Evolutionary conservation across 2,329 filamentous ascomycete genomes (phyloP), one percentile per base, ranked within the genome.

Genomic region (Coniochaeta ligniaria): DNA sequence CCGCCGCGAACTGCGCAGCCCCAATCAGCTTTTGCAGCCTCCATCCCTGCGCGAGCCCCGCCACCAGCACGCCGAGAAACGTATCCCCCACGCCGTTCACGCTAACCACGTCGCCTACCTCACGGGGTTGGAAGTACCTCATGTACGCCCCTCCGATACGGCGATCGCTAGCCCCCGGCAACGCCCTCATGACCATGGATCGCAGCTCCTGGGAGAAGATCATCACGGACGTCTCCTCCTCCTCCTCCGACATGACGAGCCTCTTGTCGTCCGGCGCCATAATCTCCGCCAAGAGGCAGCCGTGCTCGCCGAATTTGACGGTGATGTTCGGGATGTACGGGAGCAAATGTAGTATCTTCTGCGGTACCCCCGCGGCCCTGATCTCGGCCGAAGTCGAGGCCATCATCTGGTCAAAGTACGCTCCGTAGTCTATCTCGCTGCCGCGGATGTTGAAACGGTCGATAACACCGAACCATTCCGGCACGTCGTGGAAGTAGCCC

Each of bases 51-150:
- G 87, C 86, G 65, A 98, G 72, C 0, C 90, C 91, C 1, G 92
- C 89, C n/a, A 96, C 78, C 60, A 97, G 67, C 16, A 92, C 89
- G 0, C 94, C 95, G 9, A 96, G 79, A 72, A 98, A 93, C 0
- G 95, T 97, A 74, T 99, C 95, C 0, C 95, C 95, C 2, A 92
- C 92, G 0, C 94, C 95, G 71, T 98, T 98, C 11, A 98, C 94
- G 55, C 92, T 96, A 1, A 94, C 86, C 1, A 96, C 80, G 28
- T 95, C 85, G 22, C 82, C 28, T 0, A 96, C 80, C 17, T 78
- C 0, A 83, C 83, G 0, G 89, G 79, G 0, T 90, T 85, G 71
- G n/a, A 91, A 90, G 22, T 84, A 66, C 36, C 83, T 73, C 87
- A 97, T 92, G 69, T 97, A 97, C 2, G 97, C 81, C 0, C 93